These are phyloP conservation scores for Silene noctiflora DNA, from an alignment of 179 eudicot species.

Conservation along the genomic window DNA sequence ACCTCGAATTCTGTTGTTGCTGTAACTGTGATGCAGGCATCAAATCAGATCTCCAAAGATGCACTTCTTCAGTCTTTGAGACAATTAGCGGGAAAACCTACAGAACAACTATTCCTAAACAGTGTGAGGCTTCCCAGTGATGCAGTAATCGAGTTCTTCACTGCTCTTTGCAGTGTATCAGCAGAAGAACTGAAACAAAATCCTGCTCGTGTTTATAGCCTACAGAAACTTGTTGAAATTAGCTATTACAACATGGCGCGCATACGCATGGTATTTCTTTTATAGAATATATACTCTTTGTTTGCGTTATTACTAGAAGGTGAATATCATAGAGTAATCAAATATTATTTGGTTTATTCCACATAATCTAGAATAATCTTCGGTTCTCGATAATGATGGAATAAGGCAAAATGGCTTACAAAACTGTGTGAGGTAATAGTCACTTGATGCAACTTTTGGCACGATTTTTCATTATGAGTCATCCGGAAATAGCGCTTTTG, in stretches of 20 bases:
- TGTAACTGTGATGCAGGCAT: constrained; percentile 85
- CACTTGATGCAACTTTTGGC: no score
- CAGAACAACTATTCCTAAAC: constrained; percentile 87
- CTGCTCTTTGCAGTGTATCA: constrained; percentile 85
- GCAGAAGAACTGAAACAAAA: constrained; percentile 87
- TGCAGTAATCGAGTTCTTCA: constrained; percentile 88
- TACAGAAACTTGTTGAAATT: constrained; percentile 95
- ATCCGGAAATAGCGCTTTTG: no score
- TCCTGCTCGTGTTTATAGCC: constrained; percentile 93
- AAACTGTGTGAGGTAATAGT: no score
- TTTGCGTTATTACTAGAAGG: constrained; percentile 16
- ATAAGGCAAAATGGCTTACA: no score
- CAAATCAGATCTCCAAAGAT: constrained; percentile 91
- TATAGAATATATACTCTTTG: constrained; percentile 1
- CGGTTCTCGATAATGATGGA: no score
- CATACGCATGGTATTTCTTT: constrained; percentile 80
- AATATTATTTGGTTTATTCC: background rate
- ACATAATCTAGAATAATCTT: no score
- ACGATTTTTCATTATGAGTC: no score
- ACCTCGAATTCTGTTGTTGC: constrained; percentile 71
- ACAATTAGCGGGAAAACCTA: constrained; percentile 86
- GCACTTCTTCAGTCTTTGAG: constrained; percentile 79
- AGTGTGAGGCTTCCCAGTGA: constrained; percentile 87
- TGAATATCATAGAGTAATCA: background rate
- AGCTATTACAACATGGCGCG: constrained; percentile 99